phyloP scores from a whole-genome alignment of 352 stramenopile species.

The Globisporangium mamillatum region DNA sequence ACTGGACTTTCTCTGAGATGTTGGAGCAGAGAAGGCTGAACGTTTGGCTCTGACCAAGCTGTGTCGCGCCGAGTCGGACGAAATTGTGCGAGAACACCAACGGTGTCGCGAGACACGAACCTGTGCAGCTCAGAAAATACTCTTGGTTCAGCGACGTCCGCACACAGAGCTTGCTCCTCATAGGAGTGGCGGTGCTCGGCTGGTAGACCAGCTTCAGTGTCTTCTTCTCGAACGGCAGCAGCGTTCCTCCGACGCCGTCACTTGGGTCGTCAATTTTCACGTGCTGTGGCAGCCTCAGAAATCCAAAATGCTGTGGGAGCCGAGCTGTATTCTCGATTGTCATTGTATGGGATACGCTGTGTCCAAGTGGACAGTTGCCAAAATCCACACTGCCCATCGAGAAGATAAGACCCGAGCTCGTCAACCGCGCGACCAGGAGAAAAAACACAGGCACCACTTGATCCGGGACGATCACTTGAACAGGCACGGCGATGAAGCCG shows the following conservation, averaged over 20 bases:
- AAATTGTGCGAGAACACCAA: conserved; percentile 34
- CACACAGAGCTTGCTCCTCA: conserved; percentile 23
- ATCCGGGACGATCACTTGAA: conserved; percentile 60
- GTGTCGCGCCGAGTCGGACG: conserved; percentile 35
- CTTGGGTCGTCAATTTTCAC: conserved; percentile 24
- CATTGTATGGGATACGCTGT: conserved; percentile 31
- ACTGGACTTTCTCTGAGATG: conserved; percentile 23
- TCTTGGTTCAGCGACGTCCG: conserved; percentile 38
- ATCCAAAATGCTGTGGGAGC: conserved; percentile 34
- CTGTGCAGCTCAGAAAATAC: conserved; percentile 32
- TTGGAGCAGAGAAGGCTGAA: conserved; percentile 34
- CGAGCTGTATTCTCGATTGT: conserved; percentile 29
- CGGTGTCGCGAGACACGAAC: conserved; percentile 24
- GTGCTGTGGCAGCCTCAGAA: conserved; percentile 27
- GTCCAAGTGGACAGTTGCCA: conserved; percentile 33
- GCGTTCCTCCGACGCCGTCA: conserved; percentile 27
- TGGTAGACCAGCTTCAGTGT: conserved; percentile 30
- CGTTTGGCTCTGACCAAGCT: conserved; percentile 34
- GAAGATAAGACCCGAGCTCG: conserved; percentile 18
- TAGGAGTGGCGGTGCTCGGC: conserved; percentile 15
- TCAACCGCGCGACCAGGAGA: conserved; percentile 33
- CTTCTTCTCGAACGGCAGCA: conserved; percentile 31
- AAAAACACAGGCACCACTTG: conserved; percentile 46
- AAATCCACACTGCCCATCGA: conserved; percentile 27
- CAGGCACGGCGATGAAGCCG: conserved; percentile 41